Evolutionary conservation across 257 asterid genomes (phyloP).

Genomic region (Schizonepeta tenuifolia): DNA sequence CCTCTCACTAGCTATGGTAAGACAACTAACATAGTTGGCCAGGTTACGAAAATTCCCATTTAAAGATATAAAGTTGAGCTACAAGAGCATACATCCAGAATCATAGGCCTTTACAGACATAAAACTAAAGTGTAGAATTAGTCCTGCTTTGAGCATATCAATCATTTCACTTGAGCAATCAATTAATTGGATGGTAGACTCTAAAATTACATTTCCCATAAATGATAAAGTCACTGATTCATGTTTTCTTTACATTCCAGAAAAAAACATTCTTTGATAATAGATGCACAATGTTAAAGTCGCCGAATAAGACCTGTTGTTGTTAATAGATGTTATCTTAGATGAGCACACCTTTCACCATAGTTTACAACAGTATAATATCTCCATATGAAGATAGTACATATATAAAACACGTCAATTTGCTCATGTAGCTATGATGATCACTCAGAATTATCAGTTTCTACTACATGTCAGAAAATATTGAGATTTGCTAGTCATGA

Average conservation of each 20-base stretch:
- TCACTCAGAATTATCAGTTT: not conserved
- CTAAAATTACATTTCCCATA: not conserved
- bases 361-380: not conserved
- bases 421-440: not conserved
- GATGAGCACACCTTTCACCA: slow-evolving; percentile 14
- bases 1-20: not conserved
- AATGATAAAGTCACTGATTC: not conserved
- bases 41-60: not conserved
- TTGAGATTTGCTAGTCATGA: not conserved
- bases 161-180: not conserved
- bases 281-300: not conserved
- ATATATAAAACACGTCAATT: not conserved
- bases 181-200: not conserved
- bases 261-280: not conserved
- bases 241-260: not conserved
- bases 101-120: not conserved
- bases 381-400: not conserved
- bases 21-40: not conserved
- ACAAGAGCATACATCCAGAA: not conserved
- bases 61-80: not conserved
- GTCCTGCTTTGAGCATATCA: not conserved
- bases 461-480: not conserved
- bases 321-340: not conserved
- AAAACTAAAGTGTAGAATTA: not conserved
- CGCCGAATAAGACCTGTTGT: not conserved